Base-by-base conservation (phyloP, 768 basidiomycete genomes). In the Mycena metata region DNA sequence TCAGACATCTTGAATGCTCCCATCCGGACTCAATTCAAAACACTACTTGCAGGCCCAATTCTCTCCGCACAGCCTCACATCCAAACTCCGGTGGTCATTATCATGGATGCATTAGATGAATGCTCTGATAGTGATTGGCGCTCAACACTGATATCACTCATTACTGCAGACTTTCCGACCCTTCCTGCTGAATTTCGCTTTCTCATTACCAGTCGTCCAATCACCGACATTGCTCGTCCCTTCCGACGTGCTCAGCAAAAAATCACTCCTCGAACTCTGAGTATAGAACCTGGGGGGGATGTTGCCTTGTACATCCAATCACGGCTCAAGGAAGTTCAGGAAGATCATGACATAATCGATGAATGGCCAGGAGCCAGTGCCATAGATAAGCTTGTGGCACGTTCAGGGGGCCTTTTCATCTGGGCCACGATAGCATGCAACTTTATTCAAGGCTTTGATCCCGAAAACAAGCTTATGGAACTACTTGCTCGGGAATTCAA, bases 51-150 rank as follows among this genome's bases (percentile, higher is more conserved):
- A 51, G 17, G 49, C 67, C 46, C 55, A n/a, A n/a, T 63, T 64
- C 9, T 12, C 3, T 39, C 46, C 45, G 68, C 39, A 42, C 30
- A 52, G 16, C 49, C 24, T 39, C 46, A 30, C 39, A 58, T 30
- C 30, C 26, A 33, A 21, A 69, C 64, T 19, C 65, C 69, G 1
- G 62, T 71, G 43, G 67, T 75, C 15, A 65, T 76, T 55, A 57
- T 76, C 35, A n/a, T 76, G 16, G 75, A 76, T 60, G 75, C 73
- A 13, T 60, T 76, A 13, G 75, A 75, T 62, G 75, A 75, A 64
- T 75, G 74, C 43, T 72, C 62, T 21, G 62, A 68, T 30, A 5
- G 11, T 1, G 11, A 13, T 11, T 68, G 67, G 36, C 60, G 74
- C n/a, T n/a, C 45, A 61, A 56, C 47, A 9, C 66, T 76, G n/a